phyloP scores from a whole-genome alignment of 2,329 filamentous ascomycete species.

The Aureobasidium lini region DNA sequence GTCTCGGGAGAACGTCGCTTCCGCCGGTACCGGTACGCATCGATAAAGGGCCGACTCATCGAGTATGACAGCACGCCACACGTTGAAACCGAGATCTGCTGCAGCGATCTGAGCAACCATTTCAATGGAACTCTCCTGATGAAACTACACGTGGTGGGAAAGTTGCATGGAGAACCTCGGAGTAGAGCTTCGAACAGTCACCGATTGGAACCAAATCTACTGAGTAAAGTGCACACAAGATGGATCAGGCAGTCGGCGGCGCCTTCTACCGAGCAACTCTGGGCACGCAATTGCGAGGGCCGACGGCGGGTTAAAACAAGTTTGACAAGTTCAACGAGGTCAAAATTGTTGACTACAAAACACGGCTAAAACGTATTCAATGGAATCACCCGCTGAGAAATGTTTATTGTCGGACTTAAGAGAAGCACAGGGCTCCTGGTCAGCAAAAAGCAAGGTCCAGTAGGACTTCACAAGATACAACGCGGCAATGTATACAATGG shows the following conservation, averaged over 20 bases:
- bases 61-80: not conserved
- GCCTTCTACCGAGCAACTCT: not conserved
- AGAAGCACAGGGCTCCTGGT: not conserved
- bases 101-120: not conserved
- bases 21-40: not conserved
- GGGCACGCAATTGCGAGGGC: not conserved
- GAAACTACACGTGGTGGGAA: no score
- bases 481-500: no score
- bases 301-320: not conserved
- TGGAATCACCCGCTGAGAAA: not conserved
- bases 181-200: no score
- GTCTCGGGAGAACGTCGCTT: not conserved
- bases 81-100: not conserved
- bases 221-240: no score
- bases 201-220: no score
- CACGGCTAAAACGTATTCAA: slow-evolving; percentile 1
- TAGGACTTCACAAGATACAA: not conserved
- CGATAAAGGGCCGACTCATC: not conserved
- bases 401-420: not conserved
- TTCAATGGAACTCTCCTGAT: not conserved
- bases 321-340: not conserved
- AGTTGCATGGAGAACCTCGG: no score
- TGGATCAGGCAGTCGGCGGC: not conserved
- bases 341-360: slow-evolving; percentile 5
- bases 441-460: not conserved